Base-by-base conservation (phyloP, 805 yeast species). In the Myxozyma melibiosi region DNA sequence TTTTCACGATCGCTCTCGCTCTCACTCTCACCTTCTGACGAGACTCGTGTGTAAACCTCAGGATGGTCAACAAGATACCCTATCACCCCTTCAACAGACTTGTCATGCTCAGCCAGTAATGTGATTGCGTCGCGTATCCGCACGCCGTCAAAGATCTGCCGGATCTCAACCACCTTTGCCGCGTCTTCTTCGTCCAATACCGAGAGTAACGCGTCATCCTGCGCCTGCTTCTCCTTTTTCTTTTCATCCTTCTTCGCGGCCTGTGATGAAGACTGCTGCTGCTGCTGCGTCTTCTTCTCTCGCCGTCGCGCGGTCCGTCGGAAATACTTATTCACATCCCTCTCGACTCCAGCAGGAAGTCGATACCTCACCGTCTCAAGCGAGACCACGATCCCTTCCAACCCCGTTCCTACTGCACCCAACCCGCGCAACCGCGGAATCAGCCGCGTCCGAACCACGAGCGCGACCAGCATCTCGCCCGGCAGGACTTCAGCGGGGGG, bases 361-460 rank as follows among this genome's bases (percentile, higher is more conserved):
- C 27, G 25, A 9, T 45, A 33, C 41, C 42, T 45, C 8, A 49
- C 38, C 3, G 61, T 57, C 31, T 55, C 60, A 5, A 58, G 50
- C 25, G 61, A 40, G 27, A 58, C 45, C 4, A 58, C 35, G 3
- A 57, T 41, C 5, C 43, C 55, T 24, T 43, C 47, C 22, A 55
- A 24, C 22, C 14, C 14, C n/a, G n/a, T 28, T 5, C 27, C 35
- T 9, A 11, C 42, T 13, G 9, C 42, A 11, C 30, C 28, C 4
- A 42, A 8, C 14, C 22, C 11, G 20, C 38, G 50, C 13, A 45
- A 24, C 11, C 24, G 20, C 7, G 37, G 18, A n/a, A 58, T 16
- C 14, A 58, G 8, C n/a, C 28, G 35, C 4, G 60, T 51, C 3
- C 60, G 60, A 30, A 55, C 51, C 14, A 58, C 37, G 16, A 58